Conservation (phyloP, 352 stramenopile species). For the Globisporangium mamillatum region DNA sequence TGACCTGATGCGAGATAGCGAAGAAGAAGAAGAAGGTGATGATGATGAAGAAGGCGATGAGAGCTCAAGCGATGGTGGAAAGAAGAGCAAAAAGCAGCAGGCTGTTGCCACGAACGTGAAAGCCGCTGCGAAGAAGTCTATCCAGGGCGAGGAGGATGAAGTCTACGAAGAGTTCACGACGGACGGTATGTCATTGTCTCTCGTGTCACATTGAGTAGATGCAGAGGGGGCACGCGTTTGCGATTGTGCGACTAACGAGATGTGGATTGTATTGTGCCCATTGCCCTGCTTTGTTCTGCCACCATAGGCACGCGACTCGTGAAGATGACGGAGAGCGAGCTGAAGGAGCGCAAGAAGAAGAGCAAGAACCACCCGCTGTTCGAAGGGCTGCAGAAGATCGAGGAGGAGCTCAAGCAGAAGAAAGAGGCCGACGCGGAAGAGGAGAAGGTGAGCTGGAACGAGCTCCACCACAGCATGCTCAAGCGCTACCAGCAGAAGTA, state of each 20-base stretch:
- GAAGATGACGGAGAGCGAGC: conserved; percentile 20
- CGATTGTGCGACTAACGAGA: background rate
- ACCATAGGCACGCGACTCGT: conserved; percentile 41
- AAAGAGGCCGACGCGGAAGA: conserved; percentile 41
- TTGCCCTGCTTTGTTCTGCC: background rate
- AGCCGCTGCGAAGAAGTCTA: background rate
- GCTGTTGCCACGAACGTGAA: background rate
- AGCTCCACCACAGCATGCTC: conserved; percentile 69
- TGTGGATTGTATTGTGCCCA: background rate
- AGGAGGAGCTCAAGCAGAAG: conserved; percentile 64
- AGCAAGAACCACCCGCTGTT: conserved; percentile 62
- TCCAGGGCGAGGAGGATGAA: conserved; percentile 37
- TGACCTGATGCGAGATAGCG: conserved; percentile 48
- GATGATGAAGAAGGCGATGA: conserved; percentile 34
- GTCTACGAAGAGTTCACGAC: conserved; percentile 73
- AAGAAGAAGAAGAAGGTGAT: conserved; percentile 40
- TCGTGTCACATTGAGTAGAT: background rate
- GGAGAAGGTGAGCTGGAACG: conserved; percentile 73
- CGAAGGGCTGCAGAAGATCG: conserved; percentile 69
- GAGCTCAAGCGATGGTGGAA: conserved; percentile 7
- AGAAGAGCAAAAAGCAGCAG: conserved; percentile 1
- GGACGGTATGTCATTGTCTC: conserved; percentile 30
- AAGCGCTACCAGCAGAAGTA: conserved; percentile 79
- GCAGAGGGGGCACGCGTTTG: too few species aligned
- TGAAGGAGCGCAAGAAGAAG: conserved; percentile 28